These are phyloP conservation scores for Ceratocystis colombiana DNA, from an alignment of 2,329 filamentous ascomycete genomes.

Conservation along the genomic window DNA sequence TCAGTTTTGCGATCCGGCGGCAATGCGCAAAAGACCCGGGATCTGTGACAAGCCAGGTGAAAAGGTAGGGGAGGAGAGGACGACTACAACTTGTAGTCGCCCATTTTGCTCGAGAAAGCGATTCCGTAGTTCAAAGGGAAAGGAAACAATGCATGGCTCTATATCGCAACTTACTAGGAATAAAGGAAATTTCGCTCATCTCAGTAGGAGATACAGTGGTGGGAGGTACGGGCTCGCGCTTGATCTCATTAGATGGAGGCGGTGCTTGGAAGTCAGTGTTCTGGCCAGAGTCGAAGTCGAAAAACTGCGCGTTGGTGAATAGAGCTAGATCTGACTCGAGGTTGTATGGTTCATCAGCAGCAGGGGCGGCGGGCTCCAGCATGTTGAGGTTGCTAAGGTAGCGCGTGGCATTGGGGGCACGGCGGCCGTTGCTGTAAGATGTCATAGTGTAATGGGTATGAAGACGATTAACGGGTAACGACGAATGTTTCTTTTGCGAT, in stretches of 20 bases:
- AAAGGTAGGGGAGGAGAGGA: background rate
- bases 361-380: conserved; percentile 47
- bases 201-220: conserved; percentile 22
- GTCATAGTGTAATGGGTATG: conserved; percentile 43
- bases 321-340: conserved; percentile 64
- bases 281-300: conserved; percentile 62
- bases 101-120: background rate
- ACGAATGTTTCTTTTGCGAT: background rate
- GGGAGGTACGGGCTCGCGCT: conserved; percentile 31
- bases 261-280: conserved; percentile 47
- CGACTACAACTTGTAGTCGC: background rate
- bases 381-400: conserved; percentile 82
- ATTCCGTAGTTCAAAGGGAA: background rate
- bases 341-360: conserved; percentile 49
- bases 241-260: conserved; percentile 36
- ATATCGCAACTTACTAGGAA: conserved; percentile 16
- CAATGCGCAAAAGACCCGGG: background rate
- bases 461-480: background rate
- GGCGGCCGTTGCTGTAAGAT: conserved; percentile 56
- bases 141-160: background rate
- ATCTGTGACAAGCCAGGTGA: background rate
- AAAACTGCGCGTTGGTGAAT: conserved; percentile 75
- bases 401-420: conserved; percentile 77
- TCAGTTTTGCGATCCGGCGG: conserved; percentile 22
- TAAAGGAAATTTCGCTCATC: conserved; percentile 30